Evolutionary conservation across 2,329 filamentous ascomycete species (phyloP).

Genomic region (Bipolaris bicolor): DNA sequence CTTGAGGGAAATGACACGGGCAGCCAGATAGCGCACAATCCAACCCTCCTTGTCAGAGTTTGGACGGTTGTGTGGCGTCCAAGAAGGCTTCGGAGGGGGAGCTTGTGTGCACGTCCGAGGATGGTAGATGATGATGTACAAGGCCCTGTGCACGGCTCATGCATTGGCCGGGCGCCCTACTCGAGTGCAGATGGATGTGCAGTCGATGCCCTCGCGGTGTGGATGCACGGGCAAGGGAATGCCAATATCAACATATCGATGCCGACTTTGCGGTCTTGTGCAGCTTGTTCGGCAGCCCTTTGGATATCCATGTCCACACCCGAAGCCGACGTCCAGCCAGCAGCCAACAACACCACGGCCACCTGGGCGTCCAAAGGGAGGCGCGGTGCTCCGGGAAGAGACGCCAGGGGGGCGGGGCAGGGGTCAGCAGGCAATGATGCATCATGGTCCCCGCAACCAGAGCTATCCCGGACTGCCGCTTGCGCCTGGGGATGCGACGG

Average conservation of each 20-base stretch:
- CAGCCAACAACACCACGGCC: background rate
- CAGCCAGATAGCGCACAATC: slow-evolving; percentile 26
- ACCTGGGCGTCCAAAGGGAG: background rate
- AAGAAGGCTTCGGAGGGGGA: slow-evolving; percentile 34
- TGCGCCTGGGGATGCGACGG: slow-evolving; percentile 17
- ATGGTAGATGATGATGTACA: slow-evolving; percentile 39
- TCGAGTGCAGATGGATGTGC: background rate
- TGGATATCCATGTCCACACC: no score
- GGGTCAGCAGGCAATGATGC: slow-evolving; percentile 30
- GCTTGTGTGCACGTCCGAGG: slow-evolving; percentile 37
- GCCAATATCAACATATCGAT: no score
- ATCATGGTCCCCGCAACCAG: slow-evolving; percentile 22
- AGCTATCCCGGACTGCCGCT: slow-evolving; percentile 16
- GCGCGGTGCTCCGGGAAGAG: slow-evolving; percentile 6
- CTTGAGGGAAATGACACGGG: slow-evolving; percentile 17
- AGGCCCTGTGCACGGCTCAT: background rate
- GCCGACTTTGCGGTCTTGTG: no score
- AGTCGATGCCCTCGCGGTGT: no score
- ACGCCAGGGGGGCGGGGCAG: slow-evolving; percentile 18
- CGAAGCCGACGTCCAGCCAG: no score
- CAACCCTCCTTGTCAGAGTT: slow-evolving; percentile 2
- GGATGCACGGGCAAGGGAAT: background rate
- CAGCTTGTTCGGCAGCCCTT: no score
- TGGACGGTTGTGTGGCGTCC: slow-evolving; percentile 28
- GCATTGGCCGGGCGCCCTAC: slow-evolving; percentile 7